These are phyloP conservation scores for Polygonum maritimum DNA, from an alignment of 148 eudicot species.

Conservation along the genomic window DNA sequence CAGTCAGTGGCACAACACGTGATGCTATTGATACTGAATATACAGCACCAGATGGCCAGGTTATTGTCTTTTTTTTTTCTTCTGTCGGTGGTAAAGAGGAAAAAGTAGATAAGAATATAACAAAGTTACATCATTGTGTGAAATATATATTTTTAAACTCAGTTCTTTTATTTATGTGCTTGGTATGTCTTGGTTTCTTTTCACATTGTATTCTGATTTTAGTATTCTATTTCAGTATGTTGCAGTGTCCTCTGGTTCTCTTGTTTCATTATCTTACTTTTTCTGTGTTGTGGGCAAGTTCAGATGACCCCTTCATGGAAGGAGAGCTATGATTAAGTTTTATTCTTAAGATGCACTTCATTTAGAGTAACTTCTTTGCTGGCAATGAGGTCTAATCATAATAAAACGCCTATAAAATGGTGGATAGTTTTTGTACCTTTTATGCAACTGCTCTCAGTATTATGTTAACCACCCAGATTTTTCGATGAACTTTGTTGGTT, in stretches of 20 bases:
- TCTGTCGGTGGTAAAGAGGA: background rate
- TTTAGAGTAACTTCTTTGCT: background rate
- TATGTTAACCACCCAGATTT: background rate
- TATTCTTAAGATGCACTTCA: background rate
- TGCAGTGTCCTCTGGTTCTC: background rate
- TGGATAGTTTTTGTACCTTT: background rate
- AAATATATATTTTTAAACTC: background rate
- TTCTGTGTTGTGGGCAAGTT: background rate
- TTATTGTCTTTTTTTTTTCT: slow-evolving; percentile 14
- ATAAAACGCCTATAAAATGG: background rate
- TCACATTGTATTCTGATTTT: background rate
- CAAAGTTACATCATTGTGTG: background rate
- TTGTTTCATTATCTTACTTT: background rate
- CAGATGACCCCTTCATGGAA: background rate
- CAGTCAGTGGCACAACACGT: slow-evolving; percentile 97
- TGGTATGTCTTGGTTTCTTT: background rate
- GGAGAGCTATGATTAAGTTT: background rate
- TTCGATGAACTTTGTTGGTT: background rate
- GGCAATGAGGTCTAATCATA: background rate
- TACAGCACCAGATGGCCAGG: slow-evolving; percentile 91
- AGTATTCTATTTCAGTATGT: background rate
- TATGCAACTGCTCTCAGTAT: background rate
- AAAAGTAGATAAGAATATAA: background rate
- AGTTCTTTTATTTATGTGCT: background rate
- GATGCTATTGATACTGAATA: slow-evolving; percentile 98